These are phyloP conservation scores for Penicillium sp. DNA, from an alignment of 2,329 filamentous ascomycete genomes.

Conservation along the genomic window DNA sequence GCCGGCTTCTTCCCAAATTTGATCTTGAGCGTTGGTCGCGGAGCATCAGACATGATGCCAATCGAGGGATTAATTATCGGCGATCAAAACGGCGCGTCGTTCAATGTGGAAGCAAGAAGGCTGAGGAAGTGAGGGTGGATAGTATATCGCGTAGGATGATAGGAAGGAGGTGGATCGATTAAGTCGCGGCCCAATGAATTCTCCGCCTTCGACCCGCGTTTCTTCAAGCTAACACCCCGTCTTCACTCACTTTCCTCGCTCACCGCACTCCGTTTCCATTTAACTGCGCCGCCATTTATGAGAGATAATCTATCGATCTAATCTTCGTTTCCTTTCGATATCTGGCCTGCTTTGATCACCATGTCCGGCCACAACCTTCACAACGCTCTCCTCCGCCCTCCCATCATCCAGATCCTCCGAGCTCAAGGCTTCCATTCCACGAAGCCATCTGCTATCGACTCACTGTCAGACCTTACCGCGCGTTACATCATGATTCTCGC, in stretches of 20 bases:
- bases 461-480: conserved; percentile 81
- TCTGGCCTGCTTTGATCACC: not conserved
- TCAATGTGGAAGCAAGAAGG: not conserved
- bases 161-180: not conserved
- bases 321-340: not conserved
- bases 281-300: not conserved
- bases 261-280: not conserved
- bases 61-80: not conserved
- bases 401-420: conserved; percentile 86
- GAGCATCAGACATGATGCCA: conserved; percentile 36
- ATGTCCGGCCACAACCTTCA: conserved; percentile 57
- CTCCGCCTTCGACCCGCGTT: conserved; percentile 12
- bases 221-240: not conserved
- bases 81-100: not conserved
- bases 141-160: not conserved
- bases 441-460: conserved; percentile 78
- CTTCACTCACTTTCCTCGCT: not conserved
- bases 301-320: not conserved
- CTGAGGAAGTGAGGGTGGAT: not conserved
- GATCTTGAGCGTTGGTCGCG: conserved; percentile 42
- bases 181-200: conserved; percentile 5
- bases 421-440: conserved; percentile 87
- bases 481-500: conserved; percentile 78
- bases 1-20: conserved; percentile 42
- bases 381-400: conserved; percentile 80